Conservation (phyloP, 1,284 basidiomycete genomes). For the Trichosporon asahii region DNA sequence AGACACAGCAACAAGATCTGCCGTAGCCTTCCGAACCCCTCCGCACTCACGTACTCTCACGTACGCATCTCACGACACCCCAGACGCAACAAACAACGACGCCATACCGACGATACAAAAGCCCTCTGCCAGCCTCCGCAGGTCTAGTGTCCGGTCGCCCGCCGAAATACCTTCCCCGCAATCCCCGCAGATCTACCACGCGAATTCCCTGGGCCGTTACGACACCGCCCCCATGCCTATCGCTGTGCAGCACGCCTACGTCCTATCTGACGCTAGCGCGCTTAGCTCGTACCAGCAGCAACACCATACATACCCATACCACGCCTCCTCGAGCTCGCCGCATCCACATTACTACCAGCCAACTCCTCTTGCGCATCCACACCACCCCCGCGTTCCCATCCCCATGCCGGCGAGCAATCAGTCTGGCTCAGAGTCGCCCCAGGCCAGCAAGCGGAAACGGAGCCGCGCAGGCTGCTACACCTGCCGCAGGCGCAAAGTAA, state of each 20-base stretch:
- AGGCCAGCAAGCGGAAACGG: constrained; percentile 24
- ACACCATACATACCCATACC: background rate
- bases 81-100: background rate
- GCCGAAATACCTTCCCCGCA: background rate
- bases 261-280: constrained; percentile 8
- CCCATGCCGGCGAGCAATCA: background rate
- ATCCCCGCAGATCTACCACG: background rate
- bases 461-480: constrained; percentile 28
- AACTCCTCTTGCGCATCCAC: background rate
- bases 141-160: background rate
- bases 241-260: background rate
- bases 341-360: background rate
- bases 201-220: background rate
- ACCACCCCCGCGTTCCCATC: background rate
- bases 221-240: constrained; percentile 1
- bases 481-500: constrained; percentile 26
- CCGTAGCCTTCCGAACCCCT: background rate
- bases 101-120: background rate
- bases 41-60: background rate
- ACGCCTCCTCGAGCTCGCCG: background rate
- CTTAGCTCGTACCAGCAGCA: constrained; percentile 11
- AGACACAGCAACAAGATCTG: background rate
- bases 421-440: constrained; percentile 7
- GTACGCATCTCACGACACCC: background rate
- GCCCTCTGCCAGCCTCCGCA: background rate